These are phyloP conservation scores for Kodamaea sp. DNA, from an alignment of 1,139 yeast species.

Conservation along the genomic window DNA sequence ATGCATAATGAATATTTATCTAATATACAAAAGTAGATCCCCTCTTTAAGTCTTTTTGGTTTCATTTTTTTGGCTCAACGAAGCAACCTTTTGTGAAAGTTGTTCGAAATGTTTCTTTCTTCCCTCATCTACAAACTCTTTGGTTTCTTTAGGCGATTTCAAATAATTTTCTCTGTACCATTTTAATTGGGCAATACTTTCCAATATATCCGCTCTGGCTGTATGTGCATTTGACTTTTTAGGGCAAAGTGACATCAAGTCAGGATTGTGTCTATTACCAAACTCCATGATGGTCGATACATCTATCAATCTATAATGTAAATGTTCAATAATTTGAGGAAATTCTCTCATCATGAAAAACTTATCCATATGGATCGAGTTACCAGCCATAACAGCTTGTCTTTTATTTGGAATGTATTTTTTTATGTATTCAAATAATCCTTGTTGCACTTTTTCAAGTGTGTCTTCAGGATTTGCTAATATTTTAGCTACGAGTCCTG, in stretches of 20 bases:
- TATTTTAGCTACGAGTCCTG: constrained; percentile 77
- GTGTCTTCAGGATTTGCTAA: constrained; percentile 52
- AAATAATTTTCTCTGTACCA: constrained; percentile 75
- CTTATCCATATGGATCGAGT: constrained; percentile 88
- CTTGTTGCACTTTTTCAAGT: constrained; percentile 56
- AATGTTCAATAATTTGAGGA: constrained; percentile 66
- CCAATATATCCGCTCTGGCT: constrained; percentile 82
- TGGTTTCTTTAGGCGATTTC: constrained; percentile 24
- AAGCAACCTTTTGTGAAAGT: background rate
- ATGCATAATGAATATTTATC: background rate
- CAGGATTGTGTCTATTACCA: constrained; percentile 72
- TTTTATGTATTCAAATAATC: constrained; percentile 58
- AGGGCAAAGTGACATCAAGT: constrained; percentile 55
- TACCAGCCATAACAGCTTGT: constrained; percentile 79
- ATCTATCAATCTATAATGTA: constrained; percentile 84
- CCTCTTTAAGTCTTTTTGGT: background rate
- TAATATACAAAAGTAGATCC: background rate
- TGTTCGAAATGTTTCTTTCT: constrained; percentile 1
- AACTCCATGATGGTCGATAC: constrained; percentile 83
- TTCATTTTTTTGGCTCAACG: background rate
- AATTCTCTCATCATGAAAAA: constrained; percentile 80
- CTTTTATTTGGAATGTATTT: constrained; percentile 51
- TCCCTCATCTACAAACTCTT: constrained; percentile 12
- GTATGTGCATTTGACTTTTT: constrained; percentile 70
- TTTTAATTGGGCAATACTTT: constrained; percentile 76